Percentiles rank a stretch among this genome's conserved stretches.
Evolutionary conservation across 2,329 filamentous ascomycete species (phyloP).

Genomic region (Corniculantispora saksenae): DNA sequence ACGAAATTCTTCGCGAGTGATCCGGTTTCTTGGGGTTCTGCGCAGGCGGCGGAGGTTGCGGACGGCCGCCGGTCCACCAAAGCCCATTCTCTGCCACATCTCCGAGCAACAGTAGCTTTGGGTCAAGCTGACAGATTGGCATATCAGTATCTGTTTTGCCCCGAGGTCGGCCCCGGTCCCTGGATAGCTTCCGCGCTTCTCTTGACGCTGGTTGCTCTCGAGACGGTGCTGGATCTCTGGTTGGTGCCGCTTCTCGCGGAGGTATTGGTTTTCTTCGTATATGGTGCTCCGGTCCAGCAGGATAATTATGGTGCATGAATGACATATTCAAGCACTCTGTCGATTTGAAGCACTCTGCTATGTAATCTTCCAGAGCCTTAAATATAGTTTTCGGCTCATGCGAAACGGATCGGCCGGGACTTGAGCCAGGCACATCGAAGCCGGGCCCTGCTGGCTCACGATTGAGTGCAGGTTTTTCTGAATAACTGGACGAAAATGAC

Average conservation of each 20-base stretch:
- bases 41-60: background rate
- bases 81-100: conserved; percentile 78
- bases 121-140: conserved; percentile 61
- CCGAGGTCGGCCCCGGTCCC: conserved; percentile 17
- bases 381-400: conserved; percentile 64
- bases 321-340: conserved; percentile 75
- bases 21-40: conserved; percentile 10
- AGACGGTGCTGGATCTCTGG: background rate
- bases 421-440: conserved; percentile 15
- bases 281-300: conserved; percentile 19
- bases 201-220: conserved; percentile 30
- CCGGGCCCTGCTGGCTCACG: background rate
- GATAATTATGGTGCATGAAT: conserved; percentile 50
- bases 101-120: conserved; percentile 72
- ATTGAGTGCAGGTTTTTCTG: conserved; percentile 38
- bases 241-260: conserved; percentile 38
- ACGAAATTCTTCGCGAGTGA: conserved; percentile 1
- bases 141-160: conserved; percentile 25
- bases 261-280: conserved; percentile 31
- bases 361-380: conserved; percentile 74
- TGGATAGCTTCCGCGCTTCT: conserved; percentile 40
- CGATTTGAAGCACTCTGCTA: conserved; percentile 67
- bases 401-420: conserved; percentile 21
- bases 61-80: conserved; percentile 71
- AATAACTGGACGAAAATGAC: conserved; percentile 49